phyloP scores from a whole-genome alignment of 176 grass and related monocot genomes.

The Oryza brachyantha region DNA sequence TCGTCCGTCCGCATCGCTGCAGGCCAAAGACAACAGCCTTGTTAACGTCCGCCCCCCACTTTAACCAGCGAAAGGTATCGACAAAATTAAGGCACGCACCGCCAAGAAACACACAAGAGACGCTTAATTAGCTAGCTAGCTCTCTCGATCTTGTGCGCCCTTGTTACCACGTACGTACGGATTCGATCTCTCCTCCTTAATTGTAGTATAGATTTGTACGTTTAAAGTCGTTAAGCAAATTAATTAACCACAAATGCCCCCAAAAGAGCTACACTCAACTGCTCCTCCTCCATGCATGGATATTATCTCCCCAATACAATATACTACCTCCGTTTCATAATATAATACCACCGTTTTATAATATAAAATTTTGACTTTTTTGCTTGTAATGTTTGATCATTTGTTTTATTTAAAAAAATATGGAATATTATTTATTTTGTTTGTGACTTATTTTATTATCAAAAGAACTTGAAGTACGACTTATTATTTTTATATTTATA shows the following conservation, averaged over 20 bases:
- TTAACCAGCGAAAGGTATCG: background rate
- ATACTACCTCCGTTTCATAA: no score
- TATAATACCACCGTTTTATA: no score
- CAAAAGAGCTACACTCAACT: background rate
- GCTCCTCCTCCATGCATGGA: background rate
- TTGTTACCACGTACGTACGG: background rate
- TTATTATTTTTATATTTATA: no score
- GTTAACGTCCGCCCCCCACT: background rate
- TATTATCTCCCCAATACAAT: background rate
- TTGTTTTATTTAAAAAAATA: no score
- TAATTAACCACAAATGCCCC: background rate
- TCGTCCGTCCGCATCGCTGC: conserved; percentile 15
- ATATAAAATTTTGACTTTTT: no score
- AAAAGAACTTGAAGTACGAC: no score
- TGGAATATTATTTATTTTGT: no score
- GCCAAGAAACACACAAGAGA: conserved; percentile 31
- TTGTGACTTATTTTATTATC: no score
- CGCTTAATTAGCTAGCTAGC: background rate
- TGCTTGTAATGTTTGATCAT: no score
- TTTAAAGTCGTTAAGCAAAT: background rate
- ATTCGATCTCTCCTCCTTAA: background rate
- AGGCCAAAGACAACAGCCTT: background rate
- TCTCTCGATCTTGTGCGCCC: background rate
- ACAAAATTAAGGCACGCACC: conserved; percentile 19
- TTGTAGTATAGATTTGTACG: background rate